Base-by-base conservation (phyloP, 2,329 filamentous ascomycete genomes). In the Arthrinium puccinioides region DNA sequence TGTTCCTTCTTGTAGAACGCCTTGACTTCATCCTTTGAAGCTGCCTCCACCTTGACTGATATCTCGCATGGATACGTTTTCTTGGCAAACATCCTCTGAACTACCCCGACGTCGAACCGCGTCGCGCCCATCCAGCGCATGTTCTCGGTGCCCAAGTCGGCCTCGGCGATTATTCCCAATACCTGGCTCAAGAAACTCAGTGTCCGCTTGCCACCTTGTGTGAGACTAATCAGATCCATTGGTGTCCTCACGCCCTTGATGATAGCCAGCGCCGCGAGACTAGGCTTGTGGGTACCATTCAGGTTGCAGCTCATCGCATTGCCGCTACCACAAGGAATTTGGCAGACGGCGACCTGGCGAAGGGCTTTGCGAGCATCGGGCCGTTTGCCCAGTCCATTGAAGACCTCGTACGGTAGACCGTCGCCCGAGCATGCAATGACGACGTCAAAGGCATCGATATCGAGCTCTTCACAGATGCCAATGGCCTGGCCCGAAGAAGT, bases 221-320 rank as follows among this genome's bases (percentile, higher is more conserved):
- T 95, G 43, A 98, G 72, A 31, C 87, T 94, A 40, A 88, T 76
- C 15, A 98, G 67, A 56, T 98, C 92, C 37, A 98, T 60, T 0
- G 87, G 80, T 9, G 82, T 92, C n/a, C 81, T 74, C 11, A 90
- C 64, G 9, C 88, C 90, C 59, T 98, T 98, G 52, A 96, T 76
- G 32, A 96, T 80, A 18, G 79, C 82, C 43, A 97, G 66, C 1
- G 90, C 87, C 1, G 89, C 87, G 31, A 86, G 59, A 42, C 79
- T 84, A 8, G 84, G 74, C 45, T 76, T 79, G 45, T 82, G 74
- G 1, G 88, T 89, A 5, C 90, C 92, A 47, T 87, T 87, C 32
- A 94, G 64, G 58, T 96, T 97, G 65, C 84, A 82, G 44, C 86
- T 85, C 79, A 97, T 84, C 16, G 87, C 92, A 59, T 98, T 98